Base-by-base conservation (phyloP, 768 basidiomycete genomes). In the Punctularia strigosozonata region DNA sequence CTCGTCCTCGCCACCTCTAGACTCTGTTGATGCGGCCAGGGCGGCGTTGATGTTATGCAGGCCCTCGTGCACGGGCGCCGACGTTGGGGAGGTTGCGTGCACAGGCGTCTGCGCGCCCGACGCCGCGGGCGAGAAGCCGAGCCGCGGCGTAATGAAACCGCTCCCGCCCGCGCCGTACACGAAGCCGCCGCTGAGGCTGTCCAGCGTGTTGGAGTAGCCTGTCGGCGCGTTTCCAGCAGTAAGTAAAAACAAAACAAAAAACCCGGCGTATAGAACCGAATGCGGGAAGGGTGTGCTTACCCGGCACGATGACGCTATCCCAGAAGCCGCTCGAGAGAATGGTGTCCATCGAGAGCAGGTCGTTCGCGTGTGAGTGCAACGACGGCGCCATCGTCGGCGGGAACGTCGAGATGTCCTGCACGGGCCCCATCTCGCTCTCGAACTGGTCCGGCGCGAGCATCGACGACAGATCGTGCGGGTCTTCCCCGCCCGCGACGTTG, bases 301-400 rank as follows among this genome's bases (percentile, higher is more conserved):
- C 87, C 45, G 87, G 87, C 19, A 90, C 80, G 25, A 90, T 71
- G 50, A 89, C 76, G 47, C 71, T 87, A 56, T 89, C 88, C 88
- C 87, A 90, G 56, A 90, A 90, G 30, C 75, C 76, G 42, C 66
- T 75, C 43, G 75, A 80, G 38, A 90, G 63, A 31, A 89, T 79
- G 50, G 75, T 80, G 49, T 89, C 87, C 80, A 90, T 87, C 37
- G 83, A 78, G 44, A 89, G 52, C 61, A 69, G 57, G 30, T 66
- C 68, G 41, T 55, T 53, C 33, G 56, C 54, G 43, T 62, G 63
- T 40, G 62, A 63, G 25, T 54, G 34, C 39, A 68, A 65, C 40
- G 62, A 40, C 4, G 75, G 67, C 35, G 75, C 79, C 80, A 87
- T 86, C 38, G 80, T 86, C n/a, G 86, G 86, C 36, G 85, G 86